These are phyloP conservation scores for Kwoniella sp. DNA, from an alignment of 768 basidiomycete genomes.

Conservation along the genomic window DNA sequence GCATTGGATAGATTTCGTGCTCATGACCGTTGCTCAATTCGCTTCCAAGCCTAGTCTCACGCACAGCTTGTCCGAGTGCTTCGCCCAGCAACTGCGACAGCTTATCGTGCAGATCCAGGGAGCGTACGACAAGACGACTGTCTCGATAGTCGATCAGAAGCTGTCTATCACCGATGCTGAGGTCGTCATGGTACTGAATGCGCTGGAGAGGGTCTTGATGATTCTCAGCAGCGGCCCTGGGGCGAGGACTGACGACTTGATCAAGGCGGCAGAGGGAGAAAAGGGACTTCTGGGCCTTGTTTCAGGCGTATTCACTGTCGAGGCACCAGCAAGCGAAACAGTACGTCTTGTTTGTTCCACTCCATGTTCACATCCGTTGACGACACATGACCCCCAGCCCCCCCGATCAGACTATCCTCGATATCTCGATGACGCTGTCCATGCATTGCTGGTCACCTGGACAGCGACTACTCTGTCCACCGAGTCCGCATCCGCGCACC, in stretches of 20 bases:
- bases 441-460: conserved; percentile 78
- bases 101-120: conserved; percentile 58
- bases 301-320: conserved; percentile 79
- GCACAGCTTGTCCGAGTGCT: conserved; percentile 73
- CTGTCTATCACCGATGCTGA: conserved; percentile 35
- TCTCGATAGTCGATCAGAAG: conserved; percentile 39
- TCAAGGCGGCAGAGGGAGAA: conserved; percentile 55
- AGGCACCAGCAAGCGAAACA: conserved; percentile 18
- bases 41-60: conserved; percentile 64
- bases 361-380: neutral
- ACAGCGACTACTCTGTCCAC: conserved; percentile 50
- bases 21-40: conserved; percentile 86
- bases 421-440: conserved; percentile 77
- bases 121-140: conserved; percentile 50
- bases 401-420: conserved; percentile 69
- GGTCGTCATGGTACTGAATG: conserved; percentile 78
- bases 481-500: conserved; percentile 12
- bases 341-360: conserved; percentile 59
- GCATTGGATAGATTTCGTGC: conserved; percentile 94
- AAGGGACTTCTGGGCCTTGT: conserved; percentile 81
- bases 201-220: conserved; percentile 77
- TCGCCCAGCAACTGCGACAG: conserved; percentile 70
- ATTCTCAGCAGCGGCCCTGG: conserved; percentile 54
- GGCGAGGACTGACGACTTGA: conserved; percentile 43
- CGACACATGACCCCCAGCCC: neutral